A percentile compares a stretch with the other conserved stretches of the same genome.
Conservation (phyloP, 176 grass and related monocot genomes). For the Aegilops umbellulata region DNA sequence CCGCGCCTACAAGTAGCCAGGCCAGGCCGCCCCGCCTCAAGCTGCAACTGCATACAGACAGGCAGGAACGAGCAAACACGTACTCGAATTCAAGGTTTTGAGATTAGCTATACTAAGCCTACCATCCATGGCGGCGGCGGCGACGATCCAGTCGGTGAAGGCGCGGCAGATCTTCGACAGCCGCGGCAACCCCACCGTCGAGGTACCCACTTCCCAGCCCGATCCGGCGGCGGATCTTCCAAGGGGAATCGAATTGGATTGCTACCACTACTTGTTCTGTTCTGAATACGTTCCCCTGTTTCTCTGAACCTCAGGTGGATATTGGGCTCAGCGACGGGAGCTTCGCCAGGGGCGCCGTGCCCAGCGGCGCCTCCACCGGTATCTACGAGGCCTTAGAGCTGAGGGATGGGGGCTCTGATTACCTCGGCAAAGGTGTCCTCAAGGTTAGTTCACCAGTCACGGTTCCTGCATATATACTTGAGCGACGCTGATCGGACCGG, state of each 20-base stretch:
- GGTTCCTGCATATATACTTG: neutral
- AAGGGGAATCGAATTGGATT: neutral
- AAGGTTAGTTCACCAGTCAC: constrained; percentile 54
- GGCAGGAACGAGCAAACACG: neutral
- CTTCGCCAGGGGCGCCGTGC: constrained; percentile 78
- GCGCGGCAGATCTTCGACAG: constrained; percentile 97
- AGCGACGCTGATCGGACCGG: neutral
- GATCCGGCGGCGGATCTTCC: no score
- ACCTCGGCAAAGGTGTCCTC: constrained; percentile 90
- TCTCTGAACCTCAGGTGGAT: constrained; percentile 44
- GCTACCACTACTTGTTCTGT: neutral
- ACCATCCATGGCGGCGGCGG: constrained; percentile 46
- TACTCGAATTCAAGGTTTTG: neutral
- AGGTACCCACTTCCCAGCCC: neutral
- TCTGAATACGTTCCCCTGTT: neutral
- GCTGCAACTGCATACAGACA: neutral
- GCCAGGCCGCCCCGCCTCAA: neutral
- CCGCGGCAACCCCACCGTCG: constrained; percentile 84
- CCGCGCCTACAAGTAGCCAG: neutral
- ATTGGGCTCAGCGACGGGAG: constrained; percentile 53
- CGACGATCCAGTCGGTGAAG: constrained; percentile 59
- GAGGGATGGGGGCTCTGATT: constrained; percentile 95
- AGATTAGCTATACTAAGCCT: neutral
- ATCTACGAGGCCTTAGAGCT: constrained; percentile 93
- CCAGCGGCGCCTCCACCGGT: constrained; percentile 95